Conservation (phyloP, 1,284 basidiomycete species). For the Microbotryum silenes-acaulis region DNA sequence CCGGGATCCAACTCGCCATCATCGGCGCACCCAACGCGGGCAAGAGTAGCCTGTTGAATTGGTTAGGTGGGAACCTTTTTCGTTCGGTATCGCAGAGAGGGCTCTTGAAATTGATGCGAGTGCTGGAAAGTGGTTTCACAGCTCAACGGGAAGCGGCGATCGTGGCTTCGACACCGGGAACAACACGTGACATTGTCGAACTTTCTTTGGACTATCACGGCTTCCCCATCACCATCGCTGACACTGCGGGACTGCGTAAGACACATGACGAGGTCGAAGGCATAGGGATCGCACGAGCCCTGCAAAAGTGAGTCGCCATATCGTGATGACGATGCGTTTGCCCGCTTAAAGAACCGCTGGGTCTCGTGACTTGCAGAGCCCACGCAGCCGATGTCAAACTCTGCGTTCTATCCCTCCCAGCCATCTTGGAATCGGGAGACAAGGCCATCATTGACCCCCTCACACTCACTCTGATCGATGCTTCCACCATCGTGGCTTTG, state of each 20-base stretch:
- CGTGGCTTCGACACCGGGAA: constrained; percentile 74
- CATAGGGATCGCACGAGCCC: constrained; percentile 71
- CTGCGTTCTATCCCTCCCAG: constrained; percentile 65
- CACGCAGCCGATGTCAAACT: constrained; percentile 58
- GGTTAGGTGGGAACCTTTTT: constrained; percentile 52
- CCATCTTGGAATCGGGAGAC: constrained; percentile 38
- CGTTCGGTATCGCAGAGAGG: background rate
- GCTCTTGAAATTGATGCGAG: too few species aligned
- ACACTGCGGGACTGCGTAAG: constrained; percentile 74
- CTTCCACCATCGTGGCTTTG: constrained; percentile 25
- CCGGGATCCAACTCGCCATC: constrained; percentile 70
- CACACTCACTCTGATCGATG: constrained; percentile 26
- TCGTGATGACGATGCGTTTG: too few species aligned
- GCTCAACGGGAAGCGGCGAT: constrained; percentile 80
- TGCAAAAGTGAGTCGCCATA: constrained; percentile 10
- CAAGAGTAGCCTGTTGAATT: constrained; percentile 75
- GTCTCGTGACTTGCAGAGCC: constrained; percentile 47
- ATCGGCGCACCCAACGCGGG: constrained; percentile 86
- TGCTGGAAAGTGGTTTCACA: constrained; percentile 35
- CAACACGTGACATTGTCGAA: constrained; percentile 76
- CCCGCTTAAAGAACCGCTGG: background rate
- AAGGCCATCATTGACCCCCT: constrained; percentile 13
- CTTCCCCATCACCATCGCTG: constrained; percentile 65
- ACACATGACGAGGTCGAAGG: constrained; percentile 65
- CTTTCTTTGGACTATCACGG: constrained; percentile 78